Conservation (phyloP, 2,329 filamentous ascomycete genomes). For the Byssothecium circinans region DNA sequence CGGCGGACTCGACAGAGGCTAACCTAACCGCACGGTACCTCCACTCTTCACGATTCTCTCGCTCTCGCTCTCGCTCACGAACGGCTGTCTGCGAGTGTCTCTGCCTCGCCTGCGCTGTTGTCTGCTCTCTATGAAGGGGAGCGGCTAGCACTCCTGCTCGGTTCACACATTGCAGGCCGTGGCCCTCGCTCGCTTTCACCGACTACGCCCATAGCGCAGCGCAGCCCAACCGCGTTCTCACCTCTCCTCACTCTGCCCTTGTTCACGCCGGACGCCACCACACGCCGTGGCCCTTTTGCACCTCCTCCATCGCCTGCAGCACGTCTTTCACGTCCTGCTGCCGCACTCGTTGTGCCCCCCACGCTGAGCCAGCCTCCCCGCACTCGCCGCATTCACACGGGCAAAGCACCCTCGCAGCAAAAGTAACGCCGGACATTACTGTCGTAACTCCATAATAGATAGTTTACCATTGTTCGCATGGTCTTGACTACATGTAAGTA, state of each 20-base stretch:
- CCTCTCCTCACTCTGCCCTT: neutral
- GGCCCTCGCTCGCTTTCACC: conserved; percentile 17
- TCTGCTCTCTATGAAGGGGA: conserved; percentile 14
- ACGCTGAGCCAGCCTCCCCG: conserved; percentile 22
- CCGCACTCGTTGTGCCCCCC: conserved; percentile 11
- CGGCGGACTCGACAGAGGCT: conserved; percentile 9
- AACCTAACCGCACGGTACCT: conserved; percentile 2
- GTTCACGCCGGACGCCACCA: neutral
- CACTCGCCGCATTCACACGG: conserved; percentile 28
- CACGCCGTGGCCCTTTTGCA: neutral
- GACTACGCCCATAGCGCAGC: conserved; percentile 3
- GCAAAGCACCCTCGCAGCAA: conserved; percentile 12
- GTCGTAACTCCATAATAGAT: conserved; percentile 13
- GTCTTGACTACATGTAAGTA: conserved; percentile 30
- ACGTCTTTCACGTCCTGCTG: conserved; percentile 2
- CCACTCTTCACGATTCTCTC: conserved; percentile 3
- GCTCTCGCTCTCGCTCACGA: conserved; percentile 4
- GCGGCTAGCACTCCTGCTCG: conserved; percentile 11
- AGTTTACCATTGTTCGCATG: conserved; percentile 18
- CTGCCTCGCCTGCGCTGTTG: conserved; percentile 4
- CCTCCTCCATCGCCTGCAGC: neutral
- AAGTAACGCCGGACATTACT: conserved; percentile 11
- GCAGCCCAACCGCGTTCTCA: conserved; percentile 5
- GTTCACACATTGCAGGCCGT: conserved; percentile 11
- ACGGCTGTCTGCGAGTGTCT: conserved; percentile 10